phyloP scores from a whole-genome alignment of 495 filamentous ascomycete species.

The Podospora pseudocomata region DNA sequence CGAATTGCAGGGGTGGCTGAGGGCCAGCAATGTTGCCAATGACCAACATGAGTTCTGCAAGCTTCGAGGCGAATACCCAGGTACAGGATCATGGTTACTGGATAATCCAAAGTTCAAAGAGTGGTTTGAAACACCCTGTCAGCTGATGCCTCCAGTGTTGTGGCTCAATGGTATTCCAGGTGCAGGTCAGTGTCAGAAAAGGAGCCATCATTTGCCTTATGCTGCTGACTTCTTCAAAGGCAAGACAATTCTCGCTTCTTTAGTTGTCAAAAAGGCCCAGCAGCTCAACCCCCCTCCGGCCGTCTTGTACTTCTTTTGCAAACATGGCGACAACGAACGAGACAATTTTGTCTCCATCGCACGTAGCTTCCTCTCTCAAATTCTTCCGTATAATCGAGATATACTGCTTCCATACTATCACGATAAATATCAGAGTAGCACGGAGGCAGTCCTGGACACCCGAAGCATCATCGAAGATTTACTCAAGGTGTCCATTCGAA shows the following conservation, averaged over 20 bases:
- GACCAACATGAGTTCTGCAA: not conserved
- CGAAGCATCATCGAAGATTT: not conserved
- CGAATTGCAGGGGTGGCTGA: not conserved
- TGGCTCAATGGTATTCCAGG: slow-evolving; percentile 2
- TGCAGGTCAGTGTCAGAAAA: not conserved
- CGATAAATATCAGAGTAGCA: not conserved
- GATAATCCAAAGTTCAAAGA: not conserved
- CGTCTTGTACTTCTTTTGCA: not conserved
- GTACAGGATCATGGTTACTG: not conserved
- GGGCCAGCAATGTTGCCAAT: not conserved
- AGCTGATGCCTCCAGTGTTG: not conserved
- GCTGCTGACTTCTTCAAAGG: not conserved
- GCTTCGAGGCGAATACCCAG: not conserved
- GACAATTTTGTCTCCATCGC: not conserved
- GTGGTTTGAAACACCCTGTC: not conserved
- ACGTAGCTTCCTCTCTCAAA: not conserved
- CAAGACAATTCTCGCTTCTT: slow-evolving; percentile 3
- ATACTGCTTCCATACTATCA: not conserved
- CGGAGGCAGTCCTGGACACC: not conserved
- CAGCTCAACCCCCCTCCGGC: not conserved
- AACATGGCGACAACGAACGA: not conserved
- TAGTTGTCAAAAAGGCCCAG: not conserved
- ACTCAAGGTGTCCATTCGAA: not conserved
- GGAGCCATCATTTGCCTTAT: not conserved
- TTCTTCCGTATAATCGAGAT: not conserved